Conservation (phyloP, 148 eudicot genomes). For the Cornus suecica region DNA sequence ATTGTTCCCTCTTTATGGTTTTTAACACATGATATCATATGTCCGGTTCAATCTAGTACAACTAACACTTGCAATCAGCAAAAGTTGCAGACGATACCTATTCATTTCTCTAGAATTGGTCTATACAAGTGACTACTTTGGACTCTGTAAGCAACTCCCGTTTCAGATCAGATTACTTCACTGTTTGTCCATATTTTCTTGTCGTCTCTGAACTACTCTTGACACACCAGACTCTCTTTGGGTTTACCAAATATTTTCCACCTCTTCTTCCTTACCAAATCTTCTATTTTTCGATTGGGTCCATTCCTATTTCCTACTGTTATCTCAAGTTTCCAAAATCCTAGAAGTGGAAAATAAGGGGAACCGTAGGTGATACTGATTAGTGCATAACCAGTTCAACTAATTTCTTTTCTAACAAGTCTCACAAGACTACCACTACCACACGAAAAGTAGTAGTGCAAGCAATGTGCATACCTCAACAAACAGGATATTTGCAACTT, state of each 20-base stretch:
- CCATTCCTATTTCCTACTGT: neutral
- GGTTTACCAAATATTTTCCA: neutral
- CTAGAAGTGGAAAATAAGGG: neutral
- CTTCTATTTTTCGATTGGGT: neutral
- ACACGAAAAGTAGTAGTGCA: neutral
- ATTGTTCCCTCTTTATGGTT: too few relatives aligned
- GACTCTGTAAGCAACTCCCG: neutral
- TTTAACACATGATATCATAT: too few relatives aligned
- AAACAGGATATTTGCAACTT: constrained; percentile 42
- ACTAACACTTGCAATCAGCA: too few relatives aligned
- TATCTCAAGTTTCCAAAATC: constrained; percentile 1
- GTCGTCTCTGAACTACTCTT: neutral
- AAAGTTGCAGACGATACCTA: too few relatives aligned
- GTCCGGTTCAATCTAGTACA: too few relatives aligned
- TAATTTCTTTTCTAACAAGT: neutral
- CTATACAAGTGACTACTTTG: too few relatives aligned
- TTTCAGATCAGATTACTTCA: neutral
- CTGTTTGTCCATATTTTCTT: neutral
- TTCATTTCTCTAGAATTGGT: too few relatives aligned
- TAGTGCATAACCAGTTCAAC: neutral
- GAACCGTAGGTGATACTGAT: neutral
- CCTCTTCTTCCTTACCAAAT: neutral
- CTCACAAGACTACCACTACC: neutral
- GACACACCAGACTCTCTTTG: neutral
- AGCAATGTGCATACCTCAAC: constrained; percentile 36